Evolutionary conservation across 805 yeast species (phyloP).

Genomic region (Metschnikowia henanensis): DNA sequence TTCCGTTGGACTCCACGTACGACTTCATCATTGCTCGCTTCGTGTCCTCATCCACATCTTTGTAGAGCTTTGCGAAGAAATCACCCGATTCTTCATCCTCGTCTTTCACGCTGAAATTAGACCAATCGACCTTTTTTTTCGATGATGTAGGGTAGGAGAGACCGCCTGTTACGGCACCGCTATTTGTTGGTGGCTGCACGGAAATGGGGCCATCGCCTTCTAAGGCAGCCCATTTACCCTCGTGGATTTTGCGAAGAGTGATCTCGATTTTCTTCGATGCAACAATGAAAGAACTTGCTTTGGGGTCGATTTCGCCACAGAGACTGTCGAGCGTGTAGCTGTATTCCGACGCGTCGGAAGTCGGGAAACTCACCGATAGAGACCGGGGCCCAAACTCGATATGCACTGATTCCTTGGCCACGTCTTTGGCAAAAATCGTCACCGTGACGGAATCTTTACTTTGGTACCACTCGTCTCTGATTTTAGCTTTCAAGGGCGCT

Average conservation of each 20-base stretch:
- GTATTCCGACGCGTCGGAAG: conserved; percentile 53
- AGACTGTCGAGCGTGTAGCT: conserved; percentile 56
- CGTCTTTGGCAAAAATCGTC: conserved; percentile 68
- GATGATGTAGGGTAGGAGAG: conserved; percentile 63
- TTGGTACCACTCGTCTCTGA: conserved; percentile 59
- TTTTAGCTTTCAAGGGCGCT: conserved; percentile 39
- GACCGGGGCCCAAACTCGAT: conserved; percentile 40
- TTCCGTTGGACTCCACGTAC: conserved; percentile 90
- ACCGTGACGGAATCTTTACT: conserved; percentile 54
- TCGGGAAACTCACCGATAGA: conserved; percentile 47
- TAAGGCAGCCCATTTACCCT: conserved; percentile 55
- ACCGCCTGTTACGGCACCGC: conserved; percentile 10
- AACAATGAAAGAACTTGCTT: conserved; percentile 46
- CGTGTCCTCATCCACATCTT: conserved; percentile 83
- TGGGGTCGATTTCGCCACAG: conserved; percentile 49
- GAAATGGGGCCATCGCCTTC: conserved; percentile 29
- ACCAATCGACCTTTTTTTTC: conserved; percentile 68
- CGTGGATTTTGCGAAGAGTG: conserved; percentile 47
- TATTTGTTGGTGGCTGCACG: neutral
- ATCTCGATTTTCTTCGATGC: conserved; percentile 78
- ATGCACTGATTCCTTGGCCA: conserved; percentile 49
- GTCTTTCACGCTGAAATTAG: conserved; percentile 45
- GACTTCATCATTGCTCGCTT: conserved; percentile 96
- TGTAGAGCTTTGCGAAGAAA: conserved; percentile 75
- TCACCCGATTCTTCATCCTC: conserved; percentile 47